Evolutionary conservation across 371 early-diverging fungal species (phyloP).

Genomic region (Apophysomyces trapeziformis): DNA sequence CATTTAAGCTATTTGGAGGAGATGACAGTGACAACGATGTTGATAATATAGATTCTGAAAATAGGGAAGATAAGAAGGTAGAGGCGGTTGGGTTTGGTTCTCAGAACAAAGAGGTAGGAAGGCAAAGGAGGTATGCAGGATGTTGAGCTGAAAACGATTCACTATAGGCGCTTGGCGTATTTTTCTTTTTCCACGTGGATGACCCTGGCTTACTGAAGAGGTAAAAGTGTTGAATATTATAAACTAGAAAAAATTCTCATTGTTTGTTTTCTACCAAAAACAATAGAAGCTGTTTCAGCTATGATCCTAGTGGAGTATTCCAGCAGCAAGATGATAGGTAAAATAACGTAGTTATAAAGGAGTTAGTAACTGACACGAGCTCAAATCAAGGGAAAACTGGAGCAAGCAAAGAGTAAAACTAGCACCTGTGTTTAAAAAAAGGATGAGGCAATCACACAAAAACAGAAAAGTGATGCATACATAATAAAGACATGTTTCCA

Average conservation of each 20-base stretch:
- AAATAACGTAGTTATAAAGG: background rate
- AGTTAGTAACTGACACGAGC: background rate
- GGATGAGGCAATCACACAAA: too few relatives aligned
- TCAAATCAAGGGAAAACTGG: background rate
- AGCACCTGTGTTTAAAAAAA: background rate
- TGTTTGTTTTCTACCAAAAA: background rate
- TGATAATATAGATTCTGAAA: conserved; percentile 20
- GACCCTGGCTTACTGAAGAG: conserved; percentile 40
- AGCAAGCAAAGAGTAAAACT: background rate
- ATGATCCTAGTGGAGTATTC: conserved; percentile 46
- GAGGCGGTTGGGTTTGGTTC: conserved; percentile 16
- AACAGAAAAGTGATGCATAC: too few relatives aligned
- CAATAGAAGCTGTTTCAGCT: conserved; percentile 46
- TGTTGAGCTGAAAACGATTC: background rate
- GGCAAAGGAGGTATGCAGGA: conserved; percentile 8
- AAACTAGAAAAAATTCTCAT: background rate
- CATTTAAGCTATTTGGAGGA: conserved; percentile 61
- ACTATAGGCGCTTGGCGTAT: conserved; percentile 24
- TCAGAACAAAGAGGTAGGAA: conserved; percentile 23
- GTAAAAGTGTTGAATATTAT: conserved; percentile 22
- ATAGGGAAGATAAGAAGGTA: conserved; percentile 12
- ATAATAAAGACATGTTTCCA: too few relatives aligned
- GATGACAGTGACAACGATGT: conserved; percentile 32
- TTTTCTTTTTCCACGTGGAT: conserved; percentile 50
- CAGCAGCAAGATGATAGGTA: conserved; percentile 37